Evolutionary conservation across 441 rosid species (phyloP).

Genomic region (Macaranga tanarius): DNA sequence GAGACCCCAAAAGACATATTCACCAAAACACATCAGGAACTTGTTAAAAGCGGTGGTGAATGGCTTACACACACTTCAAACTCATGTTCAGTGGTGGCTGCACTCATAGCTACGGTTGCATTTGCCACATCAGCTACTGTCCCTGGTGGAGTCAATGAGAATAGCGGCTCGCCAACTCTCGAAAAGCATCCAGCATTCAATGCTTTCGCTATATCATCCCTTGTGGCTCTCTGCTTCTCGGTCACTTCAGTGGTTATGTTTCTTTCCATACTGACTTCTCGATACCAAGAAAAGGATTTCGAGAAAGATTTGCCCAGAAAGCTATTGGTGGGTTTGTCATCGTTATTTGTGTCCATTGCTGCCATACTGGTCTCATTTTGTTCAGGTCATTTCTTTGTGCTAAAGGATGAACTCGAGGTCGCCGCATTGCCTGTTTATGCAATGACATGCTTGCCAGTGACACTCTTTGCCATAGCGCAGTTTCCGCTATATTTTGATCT

Average conservation of each 20-base stretch:
- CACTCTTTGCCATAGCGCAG: conserved; percentile 42
- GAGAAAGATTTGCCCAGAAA: conserved; percentile 30
- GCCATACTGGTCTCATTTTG: conserved; percentile 45
- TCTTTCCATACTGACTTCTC: conserved; percentile 46
- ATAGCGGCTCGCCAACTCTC: conserved; percentile 32
- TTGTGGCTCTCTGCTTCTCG: conserved; percentile 51
- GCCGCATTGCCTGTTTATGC: conserved; percentile 45
- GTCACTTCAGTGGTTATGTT: conserved; percentile 42
- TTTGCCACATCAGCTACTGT: conserved; percentile 49
- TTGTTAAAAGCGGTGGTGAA: conserved; percentile 36
- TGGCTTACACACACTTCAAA: conserved; percentile 50
- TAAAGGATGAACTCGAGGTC: conserved; percentile 31
- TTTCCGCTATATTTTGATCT: conserved; percentile 47
- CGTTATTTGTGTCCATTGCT: conserved; percentile 46
- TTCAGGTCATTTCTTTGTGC: conserved; percentile 48
- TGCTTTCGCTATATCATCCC: conserved; percentile 45
- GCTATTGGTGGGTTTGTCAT: conserved; percentile 43
- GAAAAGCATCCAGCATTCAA: conserved; percentile 40
- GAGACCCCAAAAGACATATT: conserved; percentile 38
- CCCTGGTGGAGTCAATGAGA: conserved; percentile 37
- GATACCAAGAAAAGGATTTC: conserved; percentile 44
- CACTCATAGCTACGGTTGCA: conserved; percentile 53
- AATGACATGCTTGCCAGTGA: conserved; percentile 43
- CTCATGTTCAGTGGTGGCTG: conserved; percentile 51
- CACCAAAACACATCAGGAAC: conserved; percentile 35